Base-by-base conservation (phyloP, 345 rosid genomes). In the Populus nigra region DNA sequence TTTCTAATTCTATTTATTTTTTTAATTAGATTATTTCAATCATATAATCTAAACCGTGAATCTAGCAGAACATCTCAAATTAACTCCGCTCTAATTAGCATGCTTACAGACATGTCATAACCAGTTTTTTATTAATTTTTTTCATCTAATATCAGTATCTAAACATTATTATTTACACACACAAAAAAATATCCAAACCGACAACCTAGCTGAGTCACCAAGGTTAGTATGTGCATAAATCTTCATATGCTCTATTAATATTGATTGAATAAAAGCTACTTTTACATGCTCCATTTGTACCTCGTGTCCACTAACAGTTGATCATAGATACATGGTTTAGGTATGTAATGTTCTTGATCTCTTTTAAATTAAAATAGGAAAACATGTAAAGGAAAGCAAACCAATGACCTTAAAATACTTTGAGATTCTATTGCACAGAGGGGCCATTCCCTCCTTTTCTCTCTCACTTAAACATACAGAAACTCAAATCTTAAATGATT, bases 111-210 rank as follows among this genome's bases (percentile, higher is more conserved):
- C n/a, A 4, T 7, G 4, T 62, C 11, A 10, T 27, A 62, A 9
- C 35, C 4, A 3, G 3, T 33, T 33, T 33, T 33, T 33, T 33
- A 3, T 3, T 4, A 3, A 0, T 33, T 33, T 31, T 33, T 33
- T 33, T 4, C 0, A 4, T 33, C 0, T 33, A 0, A 33, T 5
- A 4, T 33, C 36, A 33, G 0, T 33, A 4, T 33, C 5, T 4
- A 0, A 33, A 33, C 36, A 33, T 5, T 33, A 33, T 33, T 33
- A 33, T 33, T 33, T 33, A 33, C 36, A 33, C 35, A 4, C 33
- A 31, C 33, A 4, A 0, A 33, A 1, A 29, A 31, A 33, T 4
- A 0, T 33, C 36, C 5, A 33, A 33, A 33, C 36, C 36, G 36
- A 33, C 36, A 33, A 33, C 5, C 36, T 33, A 33, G 36, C 36